Evolutionary conservation across 1,284 basidiomycete species (phyloP), one percentile per base, ranked within the genome.

Genomic region (Trametes hirsuta): DNA sequence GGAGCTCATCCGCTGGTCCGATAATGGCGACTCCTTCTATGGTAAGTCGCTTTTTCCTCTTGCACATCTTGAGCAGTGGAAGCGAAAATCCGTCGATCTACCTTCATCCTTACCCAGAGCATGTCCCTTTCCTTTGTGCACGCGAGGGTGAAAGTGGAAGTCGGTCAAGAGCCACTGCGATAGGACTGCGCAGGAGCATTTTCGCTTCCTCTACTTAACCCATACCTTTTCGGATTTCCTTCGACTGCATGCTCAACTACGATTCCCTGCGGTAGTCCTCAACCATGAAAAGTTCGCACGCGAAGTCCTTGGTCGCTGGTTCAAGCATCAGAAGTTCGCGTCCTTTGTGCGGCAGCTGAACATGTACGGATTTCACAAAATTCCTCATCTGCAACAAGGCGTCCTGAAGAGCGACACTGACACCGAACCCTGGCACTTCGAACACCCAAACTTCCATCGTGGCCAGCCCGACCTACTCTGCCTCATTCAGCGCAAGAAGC

Each of bases 331-430:
- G 66, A 97, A 96, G 75, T 97, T 97, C 73, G 88, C 87, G 48
- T 94, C 92, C 45, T 98, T 98, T 72, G 95, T 98, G 39, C 86
- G 96, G 40, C 96, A 98, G 75, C 84, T 98, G 70, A 98, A 98
- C 82, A 97, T 97, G 94, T 96, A 97, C 74, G 94, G 94, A 47
- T 97, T 97, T 73, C 94, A 95, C 81, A 95, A 95, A 80, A 92
- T 97, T 55, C 95, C 95, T 0, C 95, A 98, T 73, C 86, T 98
- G 21, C 95, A 97, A 72, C 94, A 97, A 74, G 96, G 96, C 46
- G 95, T 95, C 36, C 84, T 98, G 65, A 88, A 87, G 71, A 86
- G 86, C 72, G 90, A 93, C 63, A 82, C 85, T 48, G 91, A 93
- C 62, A 90, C 86, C 53, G 96, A 98, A 74, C 85, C 94, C 49